Conservation (phyloP, 1,284 basidiomycete genomes). For the Paramarasmius palmivorus region DNA sequence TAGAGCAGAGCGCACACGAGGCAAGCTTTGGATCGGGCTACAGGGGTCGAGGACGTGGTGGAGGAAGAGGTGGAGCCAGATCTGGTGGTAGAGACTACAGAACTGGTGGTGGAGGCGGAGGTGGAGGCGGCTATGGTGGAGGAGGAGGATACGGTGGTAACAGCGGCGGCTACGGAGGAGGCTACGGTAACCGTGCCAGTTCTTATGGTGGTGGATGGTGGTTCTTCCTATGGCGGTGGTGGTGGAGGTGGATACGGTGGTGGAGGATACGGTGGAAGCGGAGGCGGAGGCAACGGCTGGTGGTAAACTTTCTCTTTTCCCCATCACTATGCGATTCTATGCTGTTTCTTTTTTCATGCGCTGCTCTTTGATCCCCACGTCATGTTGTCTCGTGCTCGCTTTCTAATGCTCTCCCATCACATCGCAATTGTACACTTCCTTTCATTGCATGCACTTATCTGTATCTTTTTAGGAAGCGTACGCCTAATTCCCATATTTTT, state of each 20-base stretch:
- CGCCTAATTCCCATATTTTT: conserved; percentile 17
- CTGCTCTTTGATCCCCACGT: conserved; percentile 51
- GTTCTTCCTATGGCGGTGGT: conserved; percentile 4
- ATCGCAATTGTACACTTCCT: conserved; percentile 9
- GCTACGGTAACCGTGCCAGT: neutral
- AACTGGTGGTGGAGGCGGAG: conserved; percentile 38
- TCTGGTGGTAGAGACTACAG: conserved; percentile 37
- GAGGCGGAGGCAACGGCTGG: conserved; percentile 7
- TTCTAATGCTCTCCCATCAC: conserved; percentile 51
- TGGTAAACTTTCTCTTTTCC: conserved; percentile 4
- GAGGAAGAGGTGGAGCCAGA: conserved; percentile 43
- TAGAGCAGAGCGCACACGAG: conserved; percentile 87
- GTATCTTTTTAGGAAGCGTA: conserved; percentile 17
- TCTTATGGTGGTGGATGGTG: conserved; percentile 1
- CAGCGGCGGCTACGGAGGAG: too few species aligned
- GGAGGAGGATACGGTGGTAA: too few species aligned
- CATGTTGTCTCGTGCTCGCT: conserved; percentile 54
- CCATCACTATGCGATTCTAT: conserved; percentile 29
- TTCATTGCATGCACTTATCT: conserved; percentile 11
- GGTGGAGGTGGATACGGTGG: conserved; percentile 4
- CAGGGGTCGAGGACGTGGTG: conserved; percentile 65
- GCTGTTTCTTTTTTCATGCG: conserved; percentile 34
- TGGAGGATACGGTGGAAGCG: conserved; percentile 11
- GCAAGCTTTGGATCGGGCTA: conserved; percentile 61
- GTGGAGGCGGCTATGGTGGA: conserved; percentile 30